Conservation (phyloP, 148 eudicot species). For the Spergularia marina region DNA sequence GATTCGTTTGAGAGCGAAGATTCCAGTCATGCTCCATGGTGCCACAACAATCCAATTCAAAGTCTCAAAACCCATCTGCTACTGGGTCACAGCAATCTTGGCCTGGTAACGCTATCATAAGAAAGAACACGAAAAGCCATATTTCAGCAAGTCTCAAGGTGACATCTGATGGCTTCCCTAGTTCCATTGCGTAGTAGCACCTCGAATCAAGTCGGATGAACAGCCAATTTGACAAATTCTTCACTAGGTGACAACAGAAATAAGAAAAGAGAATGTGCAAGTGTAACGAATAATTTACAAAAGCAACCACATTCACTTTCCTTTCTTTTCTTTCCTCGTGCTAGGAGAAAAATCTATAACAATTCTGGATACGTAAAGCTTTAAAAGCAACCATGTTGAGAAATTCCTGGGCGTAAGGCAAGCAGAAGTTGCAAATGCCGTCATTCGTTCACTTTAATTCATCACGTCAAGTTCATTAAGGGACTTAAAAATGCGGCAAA, state of each 20-base stretch:
- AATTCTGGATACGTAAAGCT: neutral
- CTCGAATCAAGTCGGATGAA: neutral
- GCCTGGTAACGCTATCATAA: too few species aligned
- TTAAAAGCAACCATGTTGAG: neutral
- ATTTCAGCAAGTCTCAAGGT: too few species aligned
- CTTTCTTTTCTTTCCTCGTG: neutral
- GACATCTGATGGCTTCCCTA: too few species aligned
- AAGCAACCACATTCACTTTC: neutral
- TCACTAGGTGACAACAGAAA: neutral
- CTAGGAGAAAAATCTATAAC: neutral
- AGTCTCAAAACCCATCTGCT: too few species aligned
- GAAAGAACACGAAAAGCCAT: too few species aligned
- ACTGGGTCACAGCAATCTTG: too few species aligned
- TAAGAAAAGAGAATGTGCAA: neutral
- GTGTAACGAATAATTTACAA: neutral
- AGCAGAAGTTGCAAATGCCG: neutral
- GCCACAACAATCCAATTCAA: too few species aligned
- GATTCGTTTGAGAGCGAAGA: too few species aligned
- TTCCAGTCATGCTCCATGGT: too few species aligned
- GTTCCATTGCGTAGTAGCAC: neutral
- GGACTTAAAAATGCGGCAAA: neutral
- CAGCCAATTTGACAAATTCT: conserved; percentile 1
- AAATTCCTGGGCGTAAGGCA: neutral
- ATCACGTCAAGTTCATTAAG: neutral
- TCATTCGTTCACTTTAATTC: neutral